Conservation (phyloP, 208 protist species). For the Herpetomonas tarakana region DNA sequence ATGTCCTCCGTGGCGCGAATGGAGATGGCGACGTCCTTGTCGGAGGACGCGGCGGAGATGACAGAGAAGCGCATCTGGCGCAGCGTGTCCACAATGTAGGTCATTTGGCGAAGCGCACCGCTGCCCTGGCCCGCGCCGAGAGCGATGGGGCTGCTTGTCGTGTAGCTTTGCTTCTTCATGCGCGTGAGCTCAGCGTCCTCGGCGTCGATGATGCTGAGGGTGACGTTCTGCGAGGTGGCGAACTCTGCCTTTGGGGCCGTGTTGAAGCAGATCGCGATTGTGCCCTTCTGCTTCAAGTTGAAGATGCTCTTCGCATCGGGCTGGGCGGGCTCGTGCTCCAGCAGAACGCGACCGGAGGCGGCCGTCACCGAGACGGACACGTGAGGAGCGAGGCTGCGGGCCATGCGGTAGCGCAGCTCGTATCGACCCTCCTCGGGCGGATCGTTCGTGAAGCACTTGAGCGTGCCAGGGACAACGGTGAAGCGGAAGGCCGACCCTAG, state of each 20-base stretch:
- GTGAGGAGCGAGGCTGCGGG: constrained; percentile 53
- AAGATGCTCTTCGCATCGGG: constrained; percentile 53
- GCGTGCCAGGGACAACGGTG: constrained; percentile 38
- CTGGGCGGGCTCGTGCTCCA: constrained; percentile 55
- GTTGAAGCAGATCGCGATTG: constrained; percentile 73
- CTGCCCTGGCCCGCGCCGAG: constrained; percentile 53
- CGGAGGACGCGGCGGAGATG: constrained; percentile 20
- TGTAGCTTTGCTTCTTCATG: constrained; percentile 65
- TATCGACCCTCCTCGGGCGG: constrained; percentile 49
- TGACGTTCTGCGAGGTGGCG: constrained; percentile 58
- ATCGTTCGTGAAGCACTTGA: constrained; percentile 69
- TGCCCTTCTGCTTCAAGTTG: constrained; percentile 20
- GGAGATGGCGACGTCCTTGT: constrained; percentile 47
- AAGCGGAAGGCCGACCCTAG: constrained; percentile 52
- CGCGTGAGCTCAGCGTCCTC: constrained; percentile 68
- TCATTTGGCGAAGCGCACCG: constrained; percentile 56
- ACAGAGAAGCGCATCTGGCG: constrained; percentile 23
- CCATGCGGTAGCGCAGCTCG: constrained; percentile 72
- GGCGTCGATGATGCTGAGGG: constrained; percentile 58
- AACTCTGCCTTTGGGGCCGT: constrained; percentile 25
- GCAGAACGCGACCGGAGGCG: constrained; percentile 31
- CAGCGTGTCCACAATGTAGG: constrained; percentile 47
- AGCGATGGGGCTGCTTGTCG: constrained; percentile 50
- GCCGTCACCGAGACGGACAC: constrained; percentile 60
- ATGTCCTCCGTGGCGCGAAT: constrained; percentile 40